Base-by-base conservation (phyloP, 306 rosid species). In the Delonix regia region DNA sequence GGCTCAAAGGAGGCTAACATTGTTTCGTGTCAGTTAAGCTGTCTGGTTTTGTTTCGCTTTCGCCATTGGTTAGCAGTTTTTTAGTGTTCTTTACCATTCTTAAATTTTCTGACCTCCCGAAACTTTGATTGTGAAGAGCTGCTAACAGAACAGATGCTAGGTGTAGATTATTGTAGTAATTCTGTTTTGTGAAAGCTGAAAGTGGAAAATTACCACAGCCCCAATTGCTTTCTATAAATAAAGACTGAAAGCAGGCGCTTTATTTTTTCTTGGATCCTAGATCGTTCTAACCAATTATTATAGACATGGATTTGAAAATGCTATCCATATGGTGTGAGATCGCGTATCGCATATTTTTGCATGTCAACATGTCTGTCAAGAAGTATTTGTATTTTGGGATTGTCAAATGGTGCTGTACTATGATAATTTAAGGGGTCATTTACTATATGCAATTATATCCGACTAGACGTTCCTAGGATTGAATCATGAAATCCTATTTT, bases 1-100 rank as follows among this genome's bases (percentile, higher is more conserved):
- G 86, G 84, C 82, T 76, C 77, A 38, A 76, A 80, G 79, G 76
- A 53, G 27, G 82, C 53, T 79, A 39, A 64, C 84, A 56, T 55
- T 64, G 57, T 71, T 68, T 45, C n/a, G 59, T 39, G 51, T 69
- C 57, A 66, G 56, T 68, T 66, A 77, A 66, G 85, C 79, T 38
- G 55, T 66, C 66, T 71, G 59, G 59, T 71, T 48, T 28, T 47
- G 44, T 47, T 65, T 68, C 72, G 18, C 45, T n/a, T n/a, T n/a
- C n/a, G n/a, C 48, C 44, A 60, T 66, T 45, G 71, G 45, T 80
- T 47, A 5, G 73, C 14, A 45, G 79, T 28, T 64, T 39, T 49
- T 9, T 62, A 33, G 24, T 62, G 69, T 59, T 44, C 71, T 68
- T 6, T 44, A 44, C 77, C 75, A 85, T 81, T 78, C 78, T 77